Evolutionary conservation across 805 yeast genomes (phyloP), one percentile per base, ranked within the genome.

Genomic region (Wickerhamiella occidentalis): DNA sequence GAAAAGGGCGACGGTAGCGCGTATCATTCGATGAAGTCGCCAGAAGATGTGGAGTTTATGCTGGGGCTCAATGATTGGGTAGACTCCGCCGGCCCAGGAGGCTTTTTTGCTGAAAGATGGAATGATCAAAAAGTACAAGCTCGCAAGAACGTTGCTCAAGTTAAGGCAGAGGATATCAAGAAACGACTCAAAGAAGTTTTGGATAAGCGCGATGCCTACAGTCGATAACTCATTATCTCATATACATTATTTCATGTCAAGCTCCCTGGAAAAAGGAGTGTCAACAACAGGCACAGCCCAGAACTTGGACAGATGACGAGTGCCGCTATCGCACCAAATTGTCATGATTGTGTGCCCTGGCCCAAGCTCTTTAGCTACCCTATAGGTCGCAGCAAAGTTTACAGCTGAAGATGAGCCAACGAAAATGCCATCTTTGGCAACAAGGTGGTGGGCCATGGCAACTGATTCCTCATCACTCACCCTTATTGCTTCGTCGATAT

Each of bases 371-470:
- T 65, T 60, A 2, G 86, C 84, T 7, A 77, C 66, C 54, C 76
- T 70, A 5, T 78, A 74, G 0, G 95, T 94, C 0, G 95, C 96
- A 4, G 85, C 95, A 38, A 95, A 88, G 61, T 87, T 87, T 22
- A 92, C 80, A 0, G 95, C 95, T n/a, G 94, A 81, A 40, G 95
- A 84, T 23, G 94, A 80, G 1, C 98, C 98, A 60, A 88, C 75
- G 63, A 92, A 92, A 15, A 86, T 66, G 0, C 97, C 98, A 61
- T 90, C 98, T 51, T 84, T 72, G 3, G 79, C 77, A 53, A 86
- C 82, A 25, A 90, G 63, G 58, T 64, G 83, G 61, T 81, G 79
- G 6, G 97, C 97, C 97, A 92, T 92, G 56, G 73, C 76, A 19
- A 86, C 57, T 1, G 97, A 94, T 63, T 88, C 83, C 0, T 68